Evolutionary conservation across 768 basidiomycete genomes (phyloP), one percentile per base, ranked within the genome.

Genomic region (Thelephora ganbajun): DNA sequence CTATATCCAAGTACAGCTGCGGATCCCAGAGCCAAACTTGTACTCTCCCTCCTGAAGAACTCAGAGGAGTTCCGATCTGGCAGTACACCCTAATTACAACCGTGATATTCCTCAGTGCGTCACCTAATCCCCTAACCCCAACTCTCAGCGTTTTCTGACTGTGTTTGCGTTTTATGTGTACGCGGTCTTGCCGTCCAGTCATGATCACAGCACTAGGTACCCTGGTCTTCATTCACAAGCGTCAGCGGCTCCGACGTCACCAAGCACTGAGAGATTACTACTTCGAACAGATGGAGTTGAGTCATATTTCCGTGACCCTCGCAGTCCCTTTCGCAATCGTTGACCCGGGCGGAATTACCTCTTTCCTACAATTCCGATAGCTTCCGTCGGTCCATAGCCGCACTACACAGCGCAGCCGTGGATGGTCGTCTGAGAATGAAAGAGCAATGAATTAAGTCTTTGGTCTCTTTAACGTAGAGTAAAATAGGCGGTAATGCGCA

Each of bases 241-340:
- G 70, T 7, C 62, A 67, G 43, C 68, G 67, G 11, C 57, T 64
- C 5, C 51, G 51, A 5, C 61, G 61, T 4, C 67, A 69, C 44
- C 64, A 63, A 39, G 67, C 69, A 50, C 50, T 76, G 30, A 59
- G 66, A 35, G 68, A 72, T 36, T 75, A 75, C 53, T 75, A 73
- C 49, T 56, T 66, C 20, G 72, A 76, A 52, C 74, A 76, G 53
- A 59, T 69, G 33, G 59, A 53, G 62, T 63, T 33, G 18, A 22
- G 16, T 41, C 22, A 6, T 11, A 39, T 11, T 6, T 11, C 3
- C 11, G 6, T 39, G 37, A 5, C 20, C 37, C 37, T 39, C 37
- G 20, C 11, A 11, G n/a, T n/a, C 11, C 37, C 37, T 39, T 20
- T n/a, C 46, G n/a, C 36, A 34, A 39, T 39, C 37, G 5, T 39